These are phyloP conservation scores for Rhizodiscina lignyota DNA, from an alignment of 495 filamentous ascomycete genomes.

Conservation along the genomic window DNA sequence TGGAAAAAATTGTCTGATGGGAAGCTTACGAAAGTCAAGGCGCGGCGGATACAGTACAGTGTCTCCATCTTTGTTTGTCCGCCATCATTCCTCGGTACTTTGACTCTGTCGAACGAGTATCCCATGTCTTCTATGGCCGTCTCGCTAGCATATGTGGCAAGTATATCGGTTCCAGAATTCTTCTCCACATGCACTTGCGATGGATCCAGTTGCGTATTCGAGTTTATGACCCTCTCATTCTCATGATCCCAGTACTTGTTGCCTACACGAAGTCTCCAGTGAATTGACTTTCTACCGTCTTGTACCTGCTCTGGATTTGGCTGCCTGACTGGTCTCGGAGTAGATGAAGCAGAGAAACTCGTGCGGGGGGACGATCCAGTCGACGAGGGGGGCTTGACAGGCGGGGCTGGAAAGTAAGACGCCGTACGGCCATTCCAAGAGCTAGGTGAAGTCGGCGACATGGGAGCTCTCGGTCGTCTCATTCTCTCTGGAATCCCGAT, in stretches of 20 bases:
- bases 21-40: background rate
- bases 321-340: background rate
- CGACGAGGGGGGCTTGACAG: background rate
- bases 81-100: background rate
- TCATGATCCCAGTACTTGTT: background rate
- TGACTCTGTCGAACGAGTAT: background rate
- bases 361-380: background rate
- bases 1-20: too few relatives aligned
- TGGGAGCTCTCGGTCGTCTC: background rate
- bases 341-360: background rate
- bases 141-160: background rate
- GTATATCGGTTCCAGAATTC: background rate
- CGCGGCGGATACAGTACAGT: background rate
- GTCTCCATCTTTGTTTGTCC: background rate
- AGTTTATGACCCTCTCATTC: background rate
- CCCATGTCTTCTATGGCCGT: background rate
- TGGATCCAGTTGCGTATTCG: background rate
- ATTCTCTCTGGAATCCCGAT: background rate
- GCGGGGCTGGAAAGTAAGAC: background rate
- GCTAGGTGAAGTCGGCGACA: background rate
- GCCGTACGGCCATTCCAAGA: too few relatives aligned
- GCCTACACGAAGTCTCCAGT: background rate
- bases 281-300: background rate
- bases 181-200: background rate
- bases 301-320: background rate